Evolutionary conservation across 352 stramenopile species (phyloP), one percentile per base, ranked within the genome.

Genomic region (Pythium rhizo-oryzae): DNA sequence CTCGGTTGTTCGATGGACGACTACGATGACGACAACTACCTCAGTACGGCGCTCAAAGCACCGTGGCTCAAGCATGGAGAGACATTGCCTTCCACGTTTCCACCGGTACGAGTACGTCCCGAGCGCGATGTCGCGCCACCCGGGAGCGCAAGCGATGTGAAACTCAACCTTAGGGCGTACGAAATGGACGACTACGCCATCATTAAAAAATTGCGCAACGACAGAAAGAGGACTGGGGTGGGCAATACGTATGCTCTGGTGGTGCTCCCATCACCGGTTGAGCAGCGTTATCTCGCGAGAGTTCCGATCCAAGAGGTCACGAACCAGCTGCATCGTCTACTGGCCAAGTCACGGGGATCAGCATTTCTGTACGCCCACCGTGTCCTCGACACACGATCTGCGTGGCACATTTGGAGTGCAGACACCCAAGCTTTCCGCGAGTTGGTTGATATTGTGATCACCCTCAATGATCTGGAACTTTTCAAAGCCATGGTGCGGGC

Each of bases 1-100:
- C 15, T 21, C 41, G 9, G 21, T 15, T 21, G 41, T 7, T 47
- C 13, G 28, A 33, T 33, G 28, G 28, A 33, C 28, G 28, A 33
- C 3, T 1, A 12, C 41, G 41, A 47, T 4, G 35, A 15, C 41
- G 41, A 47, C 13, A 16, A 15, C 1, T 12, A 8, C 2, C 18
- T 47, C 15, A 8, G 18, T 1, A 1, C 25, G 7, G 44, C 51
- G 11, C 51, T 57, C 28, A 57, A 57, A 16, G 21, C 28, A 8
- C 51, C 51, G 25, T 57, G 28, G 51, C 13, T 43, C 25, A 57
- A 57, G 51, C 25, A 41, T 24, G 51, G 51, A 25, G 28, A 57
- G 28, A 25, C 28, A 4, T 3, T 4, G 0, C 23, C 49, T 35
- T 6, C 24, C 13, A 35, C 8, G 12, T 54, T 35, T 18, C 49